phyloP scores from a whole-genome alignment of 164 flowering plant species.

The Vitis cinerea region DNA sequence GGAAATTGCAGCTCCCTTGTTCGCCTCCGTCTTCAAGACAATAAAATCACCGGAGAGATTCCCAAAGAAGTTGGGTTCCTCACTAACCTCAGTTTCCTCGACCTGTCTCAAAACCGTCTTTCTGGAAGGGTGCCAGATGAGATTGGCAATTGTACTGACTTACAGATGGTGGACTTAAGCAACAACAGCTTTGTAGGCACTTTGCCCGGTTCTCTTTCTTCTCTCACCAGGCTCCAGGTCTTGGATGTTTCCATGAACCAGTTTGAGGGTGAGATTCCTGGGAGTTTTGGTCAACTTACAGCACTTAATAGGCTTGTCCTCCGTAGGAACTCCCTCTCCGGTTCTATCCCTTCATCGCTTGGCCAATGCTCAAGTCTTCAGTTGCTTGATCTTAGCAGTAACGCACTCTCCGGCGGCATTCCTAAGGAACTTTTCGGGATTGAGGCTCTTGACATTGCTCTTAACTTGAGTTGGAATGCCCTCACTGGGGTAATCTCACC shows the following conservation, averaged over 20 bases:
- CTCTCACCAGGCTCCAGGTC: constrained; percentile 43
- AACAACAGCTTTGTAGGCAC: constrained; percentile 51
- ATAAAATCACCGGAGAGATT: constrained; percentile 48
- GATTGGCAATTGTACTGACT: constrained; percentile 42
- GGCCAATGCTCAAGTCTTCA: constrained; percentile 60
- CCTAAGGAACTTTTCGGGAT: constrained; percentile 56
- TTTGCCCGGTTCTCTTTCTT: constrained; percentile 45
- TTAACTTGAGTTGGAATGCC: constrained; percentile 66
- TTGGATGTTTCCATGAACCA: constrained; percentile 50
- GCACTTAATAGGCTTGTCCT: constrained; percentile 56
- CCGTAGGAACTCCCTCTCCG: constrained; percentile 45
- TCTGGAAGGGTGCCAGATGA: constrained; percentile 53
- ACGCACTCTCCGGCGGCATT: constrained; percentile 47
- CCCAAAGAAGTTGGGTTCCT: constrained; percentile 53
- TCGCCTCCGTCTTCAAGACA: constrained; percentile 44
- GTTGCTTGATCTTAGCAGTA: constrained; percentile 73
- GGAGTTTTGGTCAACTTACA: constrained; percentile 51
- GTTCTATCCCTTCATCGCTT: constrained; percentile 59
- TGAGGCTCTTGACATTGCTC: constrained; percentile 61
- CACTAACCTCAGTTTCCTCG: constrained; percentile 48
- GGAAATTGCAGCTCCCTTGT: constrained; percentile 50
- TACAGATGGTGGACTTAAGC: constrained; percentile 52
- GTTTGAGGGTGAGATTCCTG: constrained; percentile 46
- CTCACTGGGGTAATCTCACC: constrained; percentile 60
- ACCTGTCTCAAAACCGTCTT: constrained; percentile 47